Base-by-base conservation (phyloP, 768 basidiomycete genomes). In the Clitopilus hobsonii region DNA sequence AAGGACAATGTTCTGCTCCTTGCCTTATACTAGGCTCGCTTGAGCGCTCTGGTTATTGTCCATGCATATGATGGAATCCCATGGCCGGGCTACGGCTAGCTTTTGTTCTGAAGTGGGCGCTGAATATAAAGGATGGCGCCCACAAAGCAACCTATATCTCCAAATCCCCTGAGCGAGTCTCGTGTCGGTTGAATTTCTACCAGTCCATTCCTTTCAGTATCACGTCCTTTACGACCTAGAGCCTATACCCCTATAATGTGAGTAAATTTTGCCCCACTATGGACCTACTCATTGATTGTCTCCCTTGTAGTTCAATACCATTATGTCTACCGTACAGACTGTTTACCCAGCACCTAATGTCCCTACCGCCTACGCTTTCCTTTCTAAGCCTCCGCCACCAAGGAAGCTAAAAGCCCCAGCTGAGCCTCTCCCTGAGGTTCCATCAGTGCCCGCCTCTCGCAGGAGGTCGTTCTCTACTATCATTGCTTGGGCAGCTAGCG, bases 401-500 rank as follows among this genome's bases (percentile, higher is more conserved):
- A 68, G 69, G 6, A 68, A 65, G 52, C 76, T 76, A 61, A 69
- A 65, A 59, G 68, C 67, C 6, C 66, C 72, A 20, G 48, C 60
- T 11, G 63, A 56, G 26, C 70, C 71, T 14, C 71, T 68, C 11
- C 71, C 72, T 25, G 23, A 62, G 8, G 56, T 66, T 3, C 58
- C 69, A 11, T 32, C 56, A 20, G 55, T 57, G 25, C 65, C 68
- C 52, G 74, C 26, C 58, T 77, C 81, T 20, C 75, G 70, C 52
- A 76, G 41, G 22, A 16, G 41, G 18, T 45, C 81, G 1, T 74
- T 74, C 59, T 70, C 78, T 1, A 63, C 74, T 32, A 86, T 89
- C 47, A 63, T 78, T 14, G 59, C 80, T 32, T 91, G 88, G 88
- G 85, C 81, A 4, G 70, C 81, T 18, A 74, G 71, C 58, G 85